Percentiles rank a stretch among this genome's conserved stretches.
phyloP scores from a whole-genome alignment of 495 filamentous ascomycete species.

The Letharia lupina region DNA sequence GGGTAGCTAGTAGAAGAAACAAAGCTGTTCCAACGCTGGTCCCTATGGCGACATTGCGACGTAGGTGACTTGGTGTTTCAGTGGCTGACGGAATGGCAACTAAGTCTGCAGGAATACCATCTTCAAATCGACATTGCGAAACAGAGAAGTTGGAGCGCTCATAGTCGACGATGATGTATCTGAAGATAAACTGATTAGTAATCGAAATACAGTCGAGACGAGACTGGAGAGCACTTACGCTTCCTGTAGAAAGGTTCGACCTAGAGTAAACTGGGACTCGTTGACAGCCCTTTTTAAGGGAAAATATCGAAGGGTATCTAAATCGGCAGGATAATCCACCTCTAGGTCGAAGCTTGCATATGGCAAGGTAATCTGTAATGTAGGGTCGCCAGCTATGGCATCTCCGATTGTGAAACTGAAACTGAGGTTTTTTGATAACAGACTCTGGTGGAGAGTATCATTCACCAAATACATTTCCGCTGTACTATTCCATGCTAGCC shows the following conservation, averaged over 20 bases:
- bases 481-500: constrained; percentile 37
- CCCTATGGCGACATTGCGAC: not conserved
- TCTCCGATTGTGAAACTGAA: constrained; percentile 44
- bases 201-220: not conserved
- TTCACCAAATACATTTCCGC: constrained; percentile 43
- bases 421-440: constrained; percentile 39
- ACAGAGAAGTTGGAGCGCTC: constrained; percentile 23
- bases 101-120: not conserved
- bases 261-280: constrained; percentile 45
- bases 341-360: constrained; percentile 46
- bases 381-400: constrained; percentile 31
- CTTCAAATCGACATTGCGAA: constrained; percentile 12
- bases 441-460: constrained; percentile 33
- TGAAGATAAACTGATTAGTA: constrained; percentile 4
- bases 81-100: constrained; percentile 9
- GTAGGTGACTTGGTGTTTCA: not conserved
- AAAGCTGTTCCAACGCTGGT: constrained; percentile 1
- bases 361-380: constrained; percentile 42
- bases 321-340: constrained; percentile 31
- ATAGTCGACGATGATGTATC: constrained; percentile 25
- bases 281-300: constrained; percentile 42
- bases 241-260: constrained; percentile 50
- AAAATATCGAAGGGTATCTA: constrained; percentile 38
- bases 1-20: not conserved
- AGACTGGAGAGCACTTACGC: constrained; percentile 23